These are phyloP conservation scores for Ophiobolus disseminans DNA, from an alignment of 2,329 filamentous ascomycete species.

Conservation along the genomic window DNA sequence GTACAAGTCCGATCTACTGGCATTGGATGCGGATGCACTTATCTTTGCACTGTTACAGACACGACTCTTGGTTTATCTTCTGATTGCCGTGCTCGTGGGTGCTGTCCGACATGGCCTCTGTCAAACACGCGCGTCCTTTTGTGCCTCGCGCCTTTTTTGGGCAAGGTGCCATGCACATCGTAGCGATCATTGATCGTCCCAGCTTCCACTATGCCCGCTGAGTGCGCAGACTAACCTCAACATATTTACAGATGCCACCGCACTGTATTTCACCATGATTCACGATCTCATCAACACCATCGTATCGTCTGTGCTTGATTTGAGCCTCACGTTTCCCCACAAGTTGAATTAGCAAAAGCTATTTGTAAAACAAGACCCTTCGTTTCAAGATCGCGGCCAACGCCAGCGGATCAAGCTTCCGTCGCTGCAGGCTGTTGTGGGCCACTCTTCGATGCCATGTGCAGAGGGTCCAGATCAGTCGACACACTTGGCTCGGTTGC, in stretches of 20 bases:
- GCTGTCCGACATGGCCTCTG: slow-evolving; percentile 5
- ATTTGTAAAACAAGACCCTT: too few species aligned
- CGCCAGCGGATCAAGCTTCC: too few species aligned
- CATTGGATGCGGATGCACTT: neutral
- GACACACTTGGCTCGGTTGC: too few species aligned
- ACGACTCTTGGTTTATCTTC: neutral
- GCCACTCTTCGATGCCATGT: too few species aligned
- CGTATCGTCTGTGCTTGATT: too few species aligned
- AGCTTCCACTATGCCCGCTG: slow-evolving; percentile 1
- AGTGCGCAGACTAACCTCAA: slow-evolving; percentile 2
- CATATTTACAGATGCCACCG: neutral
- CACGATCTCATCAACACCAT: too few species aligned
- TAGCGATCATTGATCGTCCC: slow-evolving; percentile 3
- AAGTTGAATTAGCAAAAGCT: too few species aligned
- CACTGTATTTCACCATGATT: neutral
- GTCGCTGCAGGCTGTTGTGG: too few species aligned
- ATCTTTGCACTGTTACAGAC: neutral
- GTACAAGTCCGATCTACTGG: neutral
- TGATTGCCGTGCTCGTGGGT: slow-evolving; percentile 3
- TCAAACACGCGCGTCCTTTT: slow-evolving; percentile 13
- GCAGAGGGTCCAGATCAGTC: too few species aligned
- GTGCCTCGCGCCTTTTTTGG: slow-evolving; percentile 1
- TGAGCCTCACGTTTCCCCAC: too few species aligned
- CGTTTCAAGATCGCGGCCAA: too few species aligned
- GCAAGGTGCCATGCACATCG: slow-evolving; percentile 9